phyloP scores from a whole-genome alignment of 495 filamentous ascomycete genomes.

The Tuber calosporum region DNA sequence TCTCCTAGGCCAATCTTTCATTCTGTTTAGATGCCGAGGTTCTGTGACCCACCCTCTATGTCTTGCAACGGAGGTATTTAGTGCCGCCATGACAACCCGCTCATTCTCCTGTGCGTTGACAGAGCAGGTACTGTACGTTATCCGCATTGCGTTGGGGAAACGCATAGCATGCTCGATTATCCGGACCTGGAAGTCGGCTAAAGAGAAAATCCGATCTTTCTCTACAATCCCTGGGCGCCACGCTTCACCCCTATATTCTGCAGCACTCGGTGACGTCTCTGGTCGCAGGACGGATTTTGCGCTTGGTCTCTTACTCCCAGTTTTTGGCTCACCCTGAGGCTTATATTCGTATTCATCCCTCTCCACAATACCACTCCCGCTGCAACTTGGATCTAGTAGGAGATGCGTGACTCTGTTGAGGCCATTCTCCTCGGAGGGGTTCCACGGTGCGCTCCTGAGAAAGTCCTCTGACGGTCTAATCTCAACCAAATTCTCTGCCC shows the following conservation, averaged over 20 bases:
- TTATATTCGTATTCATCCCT: constrained; percentile 57
- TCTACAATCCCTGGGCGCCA: constrained; percentile 12
- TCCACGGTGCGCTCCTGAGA: constrained; percentile 58
- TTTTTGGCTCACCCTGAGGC: constrained; percentile 50
- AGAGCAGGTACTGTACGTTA: constrained; percentile 91
- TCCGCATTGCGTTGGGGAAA: constrained; percentile 67
- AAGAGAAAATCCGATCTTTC: constrained; percentile 55
- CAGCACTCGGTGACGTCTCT: constrained; percentile 14
- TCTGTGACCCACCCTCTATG: constrained; percentile 69
- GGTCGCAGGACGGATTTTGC: constrained; percentile 45
- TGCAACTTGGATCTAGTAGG: constrained; percentile 86
- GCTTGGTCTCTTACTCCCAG: neutral
- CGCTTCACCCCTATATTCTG: constrained; percentile 34
- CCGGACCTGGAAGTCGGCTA: constrained; percentile 68
- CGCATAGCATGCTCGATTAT: constrained; percentile 73
- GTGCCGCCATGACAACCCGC: constrained; percentile 62
- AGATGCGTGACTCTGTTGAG: constrained; percentile 61
- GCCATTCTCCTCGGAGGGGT: constrained; percentile 45
- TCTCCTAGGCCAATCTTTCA: constrained; percentile 56
- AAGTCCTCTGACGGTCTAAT: constrained; percentile 72
- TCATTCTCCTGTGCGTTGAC: constrained; percentile 83
- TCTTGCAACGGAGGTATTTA: constrained; percentile 58
- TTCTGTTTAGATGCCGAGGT: constrained; percentile 60
- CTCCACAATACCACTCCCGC: constrained; percentile 86
- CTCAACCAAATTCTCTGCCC: constrained; percentile 56